Evolutionary conservation across 495 filamentous ascomycete species (phyloP).

Genomic region (Daldinia concentrica): DNA sequence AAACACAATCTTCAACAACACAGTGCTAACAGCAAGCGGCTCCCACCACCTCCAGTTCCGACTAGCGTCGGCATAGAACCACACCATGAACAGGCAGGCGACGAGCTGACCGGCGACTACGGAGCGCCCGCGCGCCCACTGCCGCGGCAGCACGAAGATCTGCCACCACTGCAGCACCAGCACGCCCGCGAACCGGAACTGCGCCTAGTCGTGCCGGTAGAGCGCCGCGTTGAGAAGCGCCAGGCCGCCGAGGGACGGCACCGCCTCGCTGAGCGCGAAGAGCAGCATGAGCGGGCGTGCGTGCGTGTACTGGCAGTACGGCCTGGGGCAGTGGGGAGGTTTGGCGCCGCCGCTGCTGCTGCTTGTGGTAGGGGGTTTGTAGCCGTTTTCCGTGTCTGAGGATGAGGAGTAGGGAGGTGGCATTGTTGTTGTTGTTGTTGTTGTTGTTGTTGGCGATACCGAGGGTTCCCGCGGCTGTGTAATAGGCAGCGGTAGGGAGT

Average conservation of each 20-base stretch:
- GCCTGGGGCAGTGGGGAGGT: slow-evolving; percentile 24
- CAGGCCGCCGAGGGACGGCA: slow-evolving; percentile 14
- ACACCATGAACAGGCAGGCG: slow-evolving; percentile 38
- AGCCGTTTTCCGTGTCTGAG: not conserved
- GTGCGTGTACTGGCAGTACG: slow-evolving; percentile 34
- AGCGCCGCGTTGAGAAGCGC: slow-evolving; percentile 22
- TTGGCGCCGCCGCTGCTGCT: no score
- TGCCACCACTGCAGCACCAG: slow-evolving; percentile 39
- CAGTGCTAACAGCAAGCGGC: slow-evolving; percentile 27
- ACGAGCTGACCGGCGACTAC: slow-evolving; percentile 24
- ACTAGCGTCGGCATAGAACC: slow-evolving; percentile 31
- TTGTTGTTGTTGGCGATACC: not conserved
- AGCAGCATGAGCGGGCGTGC: slow-evolving; percentile 22
- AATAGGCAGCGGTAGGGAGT: not conserved
- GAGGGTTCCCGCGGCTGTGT: not conserved
- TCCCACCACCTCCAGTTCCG: slow-evolving; percentile 34
- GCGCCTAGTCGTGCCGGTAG: slow-evolving; percentile 31
- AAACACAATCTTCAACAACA: slow-evolving; percentile 39
- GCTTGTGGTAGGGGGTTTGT: not conserved
- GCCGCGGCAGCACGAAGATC: slow-evolving; percentile 37
- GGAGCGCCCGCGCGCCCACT: slow-evolving; percentile 22
- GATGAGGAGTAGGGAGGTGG: not conserved
- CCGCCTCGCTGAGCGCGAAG: slow-evolving; percentile 27
- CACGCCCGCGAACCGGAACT: slow-evolving; percentile 29
- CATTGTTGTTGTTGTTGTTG: not conserved